These are phyloP conservation scores for Blastobotrys terrestris DNA, from an alignment of 805 yeast genomes.

Conservation along the genomic window DNA sequence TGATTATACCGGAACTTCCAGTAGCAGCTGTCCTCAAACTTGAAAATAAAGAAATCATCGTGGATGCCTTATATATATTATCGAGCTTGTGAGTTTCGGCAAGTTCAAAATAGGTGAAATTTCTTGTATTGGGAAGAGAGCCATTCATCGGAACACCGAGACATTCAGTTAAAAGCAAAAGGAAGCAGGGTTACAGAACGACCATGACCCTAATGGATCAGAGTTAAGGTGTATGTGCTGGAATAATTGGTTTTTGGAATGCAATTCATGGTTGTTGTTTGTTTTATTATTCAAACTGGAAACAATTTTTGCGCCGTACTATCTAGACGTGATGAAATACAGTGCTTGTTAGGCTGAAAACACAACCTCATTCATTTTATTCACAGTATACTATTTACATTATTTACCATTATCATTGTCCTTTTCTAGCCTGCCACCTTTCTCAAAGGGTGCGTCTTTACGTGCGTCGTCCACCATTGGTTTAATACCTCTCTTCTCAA, in stretches of 20 bases:
- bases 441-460: slow-evolving; percentile 81
- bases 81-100: background rate
- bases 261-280: background rate
- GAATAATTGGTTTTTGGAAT: too few relatives aligned
- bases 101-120: background rate
- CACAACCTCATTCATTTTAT: background rate
- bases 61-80: background rate
- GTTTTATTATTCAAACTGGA: too few relatives aligned
- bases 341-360: too few relatives aligned
- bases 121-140: background rate
- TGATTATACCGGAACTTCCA: background rate
- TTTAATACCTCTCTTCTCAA: slow-evolving; percentile 69
- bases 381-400: background rate
- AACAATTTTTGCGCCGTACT: too few relatives aligned
- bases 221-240: too few relatives aligned
- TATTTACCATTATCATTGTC: slow-evolving; percentile 9
- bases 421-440: slow-evolving; percentile 23
- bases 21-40: background rate
- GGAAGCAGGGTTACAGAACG: too few relatives aligned
- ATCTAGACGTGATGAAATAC: too few relatives aligned
- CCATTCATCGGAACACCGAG: background rate
- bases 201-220: too few relatives aligned
- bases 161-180: too few relatives aligned
- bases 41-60: slow-evolving; percentile 4
- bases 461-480: slow-evolving; percentile 84